These are phyloP conservation scores for Cyclostephanos tholiformis DNA, from an alignment of 108 stramenopile genomes.

Conservation along the genomic window DNA sequence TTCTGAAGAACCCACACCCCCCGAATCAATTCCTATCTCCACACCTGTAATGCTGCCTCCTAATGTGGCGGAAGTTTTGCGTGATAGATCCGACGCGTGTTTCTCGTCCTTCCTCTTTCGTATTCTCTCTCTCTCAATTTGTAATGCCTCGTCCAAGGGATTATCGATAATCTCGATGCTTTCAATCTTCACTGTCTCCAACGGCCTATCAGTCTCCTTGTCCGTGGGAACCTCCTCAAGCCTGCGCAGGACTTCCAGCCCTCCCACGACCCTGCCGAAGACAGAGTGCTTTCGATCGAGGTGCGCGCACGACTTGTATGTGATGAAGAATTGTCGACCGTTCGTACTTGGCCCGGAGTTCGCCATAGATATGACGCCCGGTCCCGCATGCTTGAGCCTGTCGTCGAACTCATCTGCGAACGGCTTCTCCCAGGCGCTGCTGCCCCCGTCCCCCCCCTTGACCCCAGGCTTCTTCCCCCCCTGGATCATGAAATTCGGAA, in stretches of 20 bases:
- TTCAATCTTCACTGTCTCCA: conserved; percentile 59
- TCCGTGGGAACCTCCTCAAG: conserved; percentile 75
- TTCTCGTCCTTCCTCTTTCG: conserved; percentile 45
- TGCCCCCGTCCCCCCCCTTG: conserved; percentile 44
- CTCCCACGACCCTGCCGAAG: conserved; percentile 93
- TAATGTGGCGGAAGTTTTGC: conserved; percentile 14
- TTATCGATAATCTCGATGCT: conserved; percentile 64
- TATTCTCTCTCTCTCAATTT: conserved; percentile 62
- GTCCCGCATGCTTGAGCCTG: conserved; percentile 68
- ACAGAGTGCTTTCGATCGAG: conserved; percentile 96
- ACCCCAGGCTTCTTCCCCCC: conserved; percentile 79
- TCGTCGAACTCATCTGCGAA: conserved; percentile 96
- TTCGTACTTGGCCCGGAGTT: conserved; percentile 94
- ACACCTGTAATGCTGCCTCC: conserved; percentile 2
- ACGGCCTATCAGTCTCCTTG: conserved; percentile 73
- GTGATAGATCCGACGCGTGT: conserved; percentile 12
- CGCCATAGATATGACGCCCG: conserved; percentile 92
- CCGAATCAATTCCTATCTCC: neutral
- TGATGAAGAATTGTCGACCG: conserved; percentile 95
- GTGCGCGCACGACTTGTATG: conserved; percentile 84
- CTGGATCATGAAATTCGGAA: conserved; percentile 94
- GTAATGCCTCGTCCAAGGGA: conserved; percentile 73
- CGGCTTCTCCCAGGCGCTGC: conserved; percentile 72
- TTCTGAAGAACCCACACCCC: neutral
- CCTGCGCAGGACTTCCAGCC: conserved; percentile 65